Evolutionary conservation across 805 yeast species (phyloP).

Genomic region (Pichia insulana): DNA sequence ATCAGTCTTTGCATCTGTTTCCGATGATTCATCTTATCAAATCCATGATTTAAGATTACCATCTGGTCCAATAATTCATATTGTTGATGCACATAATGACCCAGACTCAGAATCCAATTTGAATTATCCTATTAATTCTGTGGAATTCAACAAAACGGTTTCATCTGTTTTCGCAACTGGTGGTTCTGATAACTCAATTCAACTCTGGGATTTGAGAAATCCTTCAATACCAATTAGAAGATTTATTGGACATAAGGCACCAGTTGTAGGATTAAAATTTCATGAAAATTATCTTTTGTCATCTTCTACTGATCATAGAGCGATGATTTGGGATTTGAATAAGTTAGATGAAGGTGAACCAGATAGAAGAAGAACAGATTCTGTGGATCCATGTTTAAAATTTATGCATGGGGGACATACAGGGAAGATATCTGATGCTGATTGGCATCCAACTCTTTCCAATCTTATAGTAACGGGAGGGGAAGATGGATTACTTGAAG

Average conservation of each 20-base stretch:
- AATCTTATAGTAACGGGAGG: conserved; percentile 60
- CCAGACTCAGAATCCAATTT: conserved; percentile 23
- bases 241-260: conserved; percentile 56
- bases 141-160: conserved; percentile 53
- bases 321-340: conserved; percentile 66
- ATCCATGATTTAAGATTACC: conserved; percentile 47
- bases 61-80: conserved; percentile 34
- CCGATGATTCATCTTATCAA: conserved; percentile 58
- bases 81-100: conserved; percentile 43
- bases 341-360: conserved; percentile 49
- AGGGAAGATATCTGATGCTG: conserved; percentile 54
- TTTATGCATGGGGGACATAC: conserved; percentile 89
- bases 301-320: conserved; percentile 57
- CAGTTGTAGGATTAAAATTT: conserved; percentile 50
- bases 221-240: conserved; percentile 49
- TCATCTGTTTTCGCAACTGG: conserved; percentile 62
- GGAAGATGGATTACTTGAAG: conserved; percentile 66
- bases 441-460: conserved; percentile 53
- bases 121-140: conserved; percentile 41
- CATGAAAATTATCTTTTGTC: conserved; percentile 40
- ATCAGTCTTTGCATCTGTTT: conserved; percentile 55
- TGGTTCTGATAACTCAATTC: conserved; percentile 66
- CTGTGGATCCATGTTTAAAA: conserved; percentile 65
- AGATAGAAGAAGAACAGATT: conserved; percentile 43
- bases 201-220: conserved; percentile 68